Evolutionary conservation across 2,329 filamentous ascomycete species (phyloP).

Genomic region (Penicillium sp.): DNA sequence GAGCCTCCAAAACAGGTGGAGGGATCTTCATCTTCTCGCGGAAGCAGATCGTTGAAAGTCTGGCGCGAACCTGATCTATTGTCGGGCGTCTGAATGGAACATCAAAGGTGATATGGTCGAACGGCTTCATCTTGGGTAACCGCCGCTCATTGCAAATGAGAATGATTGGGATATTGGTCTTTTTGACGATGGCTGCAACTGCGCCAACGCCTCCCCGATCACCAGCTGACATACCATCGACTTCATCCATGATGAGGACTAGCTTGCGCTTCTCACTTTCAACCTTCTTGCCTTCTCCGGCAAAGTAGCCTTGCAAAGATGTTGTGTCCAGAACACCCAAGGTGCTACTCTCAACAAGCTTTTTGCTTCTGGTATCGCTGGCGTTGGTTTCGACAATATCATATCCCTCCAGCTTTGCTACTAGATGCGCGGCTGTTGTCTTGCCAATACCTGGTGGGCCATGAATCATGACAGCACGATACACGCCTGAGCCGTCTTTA

Average conservation of each 20-base stretch:
- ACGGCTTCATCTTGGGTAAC: conserved; percentile 97
- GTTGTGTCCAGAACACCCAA: conserved; percentile 91
- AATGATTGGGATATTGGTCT: conserved; percentile 91
- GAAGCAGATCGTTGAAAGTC: conserved; percentile 93
- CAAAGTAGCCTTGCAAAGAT: conserved; percentile 87
- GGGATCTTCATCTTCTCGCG: conserved; percentile 88
- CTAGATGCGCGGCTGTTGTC: conserved; percentile 92
- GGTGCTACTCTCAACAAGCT: conserved; percentile 85
- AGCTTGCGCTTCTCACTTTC: conserved; percentile 86
- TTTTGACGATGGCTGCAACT: conserved; percentile 90
- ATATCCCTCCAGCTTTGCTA: conserved; percentile 88
- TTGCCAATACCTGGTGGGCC: conserved; percentile 97
- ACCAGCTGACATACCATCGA: conserved; percentile 97
- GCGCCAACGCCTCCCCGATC: conserved; percentile 95
- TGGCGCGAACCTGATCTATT: conserved; percentile 83
- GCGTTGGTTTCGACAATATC: conserved; percentile 95
- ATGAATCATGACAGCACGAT: conserved; percentile 90
- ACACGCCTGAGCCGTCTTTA: conserved; percentile 77
- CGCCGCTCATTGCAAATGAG: conserved; percentile 96
- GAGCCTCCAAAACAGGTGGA: conserved; percentile 78
- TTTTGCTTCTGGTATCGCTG: conserved; percentile 94
- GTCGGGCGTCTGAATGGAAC: conserved; percentile 87
- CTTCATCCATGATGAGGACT: conserved; percentile 97
- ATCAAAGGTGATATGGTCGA: conserved; percentile 82
- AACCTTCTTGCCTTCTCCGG: conserved; percentile 77